Percentiles rank a stretch among this genome's conserved stretches.
phyloP scores from a whole-genome alignment of 805 yeast species.

The Isabelozyma heimii region DNA sequence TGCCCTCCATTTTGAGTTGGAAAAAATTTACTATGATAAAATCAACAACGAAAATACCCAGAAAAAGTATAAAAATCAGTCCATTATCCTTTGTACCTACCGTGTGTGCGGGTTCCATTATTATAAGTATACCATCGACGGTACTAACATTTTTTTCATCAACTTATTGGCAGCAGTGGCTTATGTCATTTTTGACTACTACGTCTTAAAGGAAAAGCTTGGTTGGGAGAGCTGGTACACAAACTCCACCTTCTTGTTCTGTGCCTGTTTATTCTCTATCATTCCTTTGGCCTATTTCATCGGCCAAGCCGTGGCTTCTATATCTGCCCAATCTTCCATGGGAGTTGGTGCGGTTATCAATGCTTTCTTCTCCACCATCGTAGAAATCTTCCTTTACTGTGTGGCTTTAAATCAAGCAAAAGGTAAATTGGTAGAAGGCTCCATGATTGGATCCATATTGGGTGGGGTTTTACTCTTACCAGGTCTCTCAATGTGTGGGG shows the following conservation, averaged over 20 bases:
- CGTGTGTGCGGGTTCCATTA: slow-evolving; percentile 90
- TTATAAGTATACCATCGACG: slow-evolving; percentile 94
- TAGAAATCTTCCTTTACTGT: slow-evolving; percentile 87
- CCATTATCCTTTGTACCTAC: slow-evolving; percentile 82
- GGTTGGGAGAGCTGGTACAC: slow-evolving; percentile 46
- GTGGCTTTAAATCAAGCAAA: slow-evolving; percentile 85
- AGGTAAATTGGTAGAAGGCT: slow-evolving; percentile 90
- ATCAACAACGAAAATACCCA: slow-evolving; percentile 14
- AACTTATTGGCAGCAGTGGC: slow-evolving; percentile 77
- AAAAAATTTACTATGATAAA: slow-evolving; percentile 44
- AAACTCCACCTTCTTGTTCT: slow-evolving; percentile 64
- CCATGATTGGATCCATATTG: slow-evolving; percentile 87
- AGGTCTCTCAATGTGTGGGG: slow-evolving; percentile 96
- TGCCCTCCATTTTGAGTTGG: slow-evolving; percentile 72
- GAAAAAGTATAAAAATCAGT: slow-evolving; percentile 45
- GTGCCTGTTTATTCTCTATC: slow-evolving; percentile 76
- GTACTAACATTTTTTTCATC: slow-evolving; percentile 89
- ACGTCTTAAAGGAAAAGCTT: slow-evolving; percentile 48
- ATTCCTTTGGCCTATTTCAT: slow-evolving; percentile 94
- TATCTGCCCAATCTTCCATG: slow-evolving; percentile 98
- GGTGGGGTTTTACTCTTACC: slow-evolving; percentile 92
- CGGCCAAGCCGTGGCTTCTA: slow-evolving; percentile 99
- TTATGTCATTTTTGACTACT: slow-evolving; percentile 80
- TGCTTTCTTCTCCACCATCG: slow-evolving; percentile 95
- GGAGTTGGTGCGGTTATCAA: slow-evolving; percentile 98